A percentile compares a stretch with the other conserved stretches of the same genome.
These are phyloP conservation scores for Penicillium soppii DNA, from an alignment of 495 filamentous ascomycete species.

Conservation along the genomic window DNA sequence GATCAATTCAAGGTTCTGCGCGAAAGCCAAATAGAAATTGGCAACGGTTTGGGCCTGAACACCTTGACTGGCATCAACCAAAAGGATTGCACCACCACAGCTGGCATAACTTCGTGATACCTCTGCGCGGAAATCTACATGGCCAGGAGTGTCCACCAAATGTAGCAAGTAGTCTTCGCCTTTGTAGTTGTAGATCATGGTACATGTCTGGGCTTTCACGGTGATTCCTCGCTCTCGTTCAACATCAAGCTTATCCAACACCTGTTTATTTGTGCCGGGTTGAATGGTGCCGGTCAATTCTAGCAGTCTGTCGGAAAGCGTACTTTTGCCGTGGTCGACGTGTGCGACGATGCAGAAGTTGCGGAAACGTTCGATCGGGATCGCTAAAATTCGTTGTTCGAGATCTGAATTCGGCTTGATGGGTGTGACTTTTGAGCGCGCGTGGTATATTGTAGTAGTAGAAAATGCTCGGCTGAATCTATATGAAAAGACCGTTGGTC, in stretches of 20 bases:
- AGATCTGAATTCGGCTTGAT: slow-evolving; percentile 50
- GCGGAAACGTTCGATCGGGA: slow-evolving; percentile 87
- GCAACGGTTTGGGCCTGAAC: slow-evolving; percentile 94
- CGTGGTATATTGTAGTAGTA: slow-evolving; percentile 34
- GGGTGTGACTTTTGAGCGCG: slow-evolving; percentile 26
- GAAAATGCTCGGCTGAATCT: slow-evolving; percentile 38
- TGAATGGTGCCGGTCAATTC: slow-evolving; percentile 94
- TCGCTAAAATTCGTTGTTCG: slow-evolving; percentile 78
- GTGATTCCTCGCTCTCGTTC: slow-evolving; percentile 95
- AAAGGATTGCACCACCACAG: slow-evolving; percentile 86
- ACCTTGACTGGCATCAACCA: slow-evolving; percentile 93
- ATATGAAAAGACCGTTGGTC: slow-evolving; percentile 24
- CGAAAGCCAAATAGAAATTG: slow-evolving; percentile 96
- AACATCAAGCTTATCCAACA: slow-evolving; percentile 95
- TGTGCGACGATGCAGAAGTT: slow-evolving; percentile 98
- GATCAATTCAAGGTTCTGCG: slow-evolving; percentile 80
- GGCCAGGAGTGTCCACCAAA: slow-evolving; percentile 93
- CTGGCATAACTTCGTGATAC: slow-evolving; percentile 92
- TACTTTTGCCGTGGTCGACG: slow-evolving; percentile 98
- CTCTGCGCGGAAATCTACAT: slow-evolving; percentile 96
- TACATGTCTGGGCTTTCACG: slow-evolving; percentile 98
- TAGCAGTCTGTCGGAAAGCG: slow-evolving; percentile 85
- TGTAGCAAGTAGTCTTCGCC: slow-evolving; percentile 90
- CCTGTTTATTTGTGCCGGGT: slow-evolving; percentile 86
- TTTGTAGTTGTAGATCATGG: slow-evolving; percentile 88